phyloP scores from a whole-genome alignment of 306 rosid genomes.

The Senna tora region DNA sequence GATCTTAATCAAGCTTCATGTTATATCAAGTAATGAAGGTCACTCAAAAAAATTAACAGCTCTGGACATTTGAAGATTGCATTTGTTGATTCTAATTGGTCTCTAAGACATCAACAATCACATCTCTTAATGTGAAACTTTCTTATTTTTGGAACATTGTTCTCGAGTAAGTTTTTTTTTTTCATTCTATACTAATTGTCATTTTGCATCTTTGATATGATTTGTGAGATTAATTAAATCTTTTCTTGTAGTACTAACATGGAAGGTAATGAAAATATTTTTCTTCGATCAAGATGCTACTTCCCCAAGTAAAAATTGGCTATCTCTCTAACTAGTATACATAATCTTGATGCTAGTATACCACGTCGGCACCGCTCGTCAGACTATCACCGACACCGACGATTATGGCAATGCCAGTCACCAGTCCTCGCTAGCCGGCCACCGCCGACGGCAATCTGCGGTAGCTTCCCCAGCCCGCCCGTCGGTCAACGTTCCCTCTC shows the following conservation, averaged over 20 bases:
- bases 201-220: conserved; percentile 26
- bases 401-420: too few relatives aligned
- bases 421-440: too few relatives aligned
- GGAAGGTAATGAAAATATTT: conserved; percentile 52
- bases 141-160: conserved; percentile 55
- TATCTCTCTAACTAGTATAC: conserved; percentile 20
- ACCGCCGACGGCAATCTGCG: too few relatives aligned
- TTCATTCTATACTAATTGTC: conserved; percentile 6
- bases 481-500: too few relatives aligned
- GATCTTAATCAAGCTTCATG: conserved; percentile 65
- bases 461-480: too few relatives aligned
- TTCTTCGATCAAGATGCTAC: conserved; percentile 54
- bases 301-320: conserved; percentile 66
- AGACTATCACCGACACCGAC: too few relatives aligned
- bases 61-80: conserved; percentile 74
- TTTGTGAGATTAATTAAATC: conserved; percentile 10
- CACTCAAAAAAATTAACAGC: conserved; percentile 42
- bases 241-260: conserved; percentile 44
- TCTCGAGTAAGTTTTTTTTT: conserved; percentile 60
- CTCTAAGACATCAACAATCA: conserved; percentile 63
- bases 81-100: conserved; percentile 71
- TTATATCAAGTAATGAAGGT: conserved; percentile 54
- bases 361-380: too few relatives aligned
- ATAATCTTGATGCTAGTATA: conserved; percentile 30
- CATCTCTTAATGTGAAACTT: conserved; percentile 65